Evolutionary conservation across 768 basidiomycete genomes (phyloP).

Genomic region (Cytidiella melzeri): DNA sequence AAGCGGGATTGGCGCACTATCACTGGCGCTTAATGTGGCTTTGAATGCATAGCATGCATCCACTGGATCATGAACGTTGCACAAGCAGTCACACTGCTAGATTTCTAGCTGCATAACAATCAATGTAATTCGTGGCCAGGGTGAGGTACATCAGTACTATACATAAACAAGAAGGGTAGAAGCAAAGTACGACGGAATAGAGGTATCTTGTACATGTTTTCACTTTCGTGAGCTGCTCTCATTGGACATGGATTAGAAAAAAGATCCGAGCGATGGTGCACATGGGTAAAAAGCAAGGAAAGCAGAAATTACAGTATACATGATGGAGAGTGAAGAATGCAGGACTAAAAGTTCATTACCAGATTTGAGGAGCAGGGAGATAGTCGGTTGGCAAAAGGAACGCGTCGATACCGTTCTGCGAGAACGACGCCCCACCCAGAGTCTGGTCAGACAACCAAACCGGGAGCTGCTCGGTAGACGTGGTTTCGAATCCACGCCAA

Average conservation of each 20-base stretch:
- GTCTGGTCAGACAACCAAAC: constrained; percentile 86
- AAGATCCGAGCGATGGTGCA: too few relatives aligned
- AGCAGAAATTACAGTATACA: neutral
- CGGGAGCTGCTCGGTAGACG: constrained; percentile 68
- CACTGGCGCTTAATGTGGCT: neutral
- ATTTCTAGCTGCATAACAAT: too few relatives aligned
- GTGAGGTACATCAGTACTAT: neutral
- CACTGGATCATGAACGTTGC: too few relatives aligned
- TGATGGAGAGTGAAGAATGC: neutral
- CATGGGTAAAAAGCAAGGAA: neutral
- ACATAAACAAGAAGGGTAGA: too few relatives aligned
- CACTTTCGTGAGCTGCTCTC: too few relatives aligned
- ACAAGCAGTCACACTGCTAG: too few relatives aligned
- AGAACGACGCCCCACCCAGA: constrained; percentile 67
- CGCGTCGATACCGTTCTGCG: constrained; percentile 80
- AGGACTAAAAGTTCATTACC: constrained; percentile 38
- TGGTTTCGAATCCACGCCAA: constrained; percentile 70
- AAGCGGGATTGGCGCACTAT: neutral
- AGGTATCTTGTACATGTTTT: too few relatives aligned
- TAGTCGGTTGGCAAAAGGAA: constrained; percentile 76
- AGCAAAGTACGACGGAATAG: too few relatives aligned
- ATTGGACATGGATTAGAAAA: too few relatives aligned
- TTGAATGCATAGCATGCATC: too few relatives aligned
- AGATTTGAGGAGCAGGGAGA: constrained; percentile 66
- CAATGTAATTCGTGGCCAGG: neutral